These are phyloP conservation scores for Lipomyces orientalis DNA, from an alignment of 805 yeast genomes.

Conservation along the genomic window DNA sequence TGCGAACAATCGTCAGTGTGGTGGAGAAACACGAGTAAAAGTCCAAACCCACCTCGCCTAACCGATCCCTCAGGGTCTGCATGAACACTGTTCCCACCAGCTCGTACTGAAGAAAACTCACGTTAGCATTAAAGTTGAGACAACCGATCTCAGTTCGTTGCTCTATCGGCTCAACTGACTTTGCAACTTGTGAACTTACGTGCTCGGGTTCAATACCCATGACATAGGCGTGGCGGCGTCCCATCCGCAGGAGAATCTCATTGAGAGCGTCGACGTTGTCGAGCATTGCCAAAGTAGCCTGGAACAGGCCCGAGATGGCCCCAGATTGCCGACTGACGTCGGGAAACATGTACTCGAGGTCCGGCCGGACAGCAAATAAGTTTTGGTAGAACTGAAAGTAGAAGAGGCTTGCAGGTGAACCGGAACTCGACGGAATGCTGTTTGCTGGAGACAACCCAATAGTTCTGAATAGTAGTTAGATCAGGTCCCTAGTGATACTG, in stretches of 20 bases:
- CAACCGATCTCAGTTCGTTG: background rate
- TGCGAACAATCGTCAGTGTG: conserved; percentile 4
- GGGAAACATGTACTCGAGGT: conserved; percentile 59
- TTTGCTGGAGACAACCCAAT: conserved; percentile 31
- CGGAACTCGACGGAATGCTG: conserved; percentile 11
- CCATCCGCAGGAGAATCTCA: conserved; percentile 58
- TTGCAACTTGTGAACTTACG: conserved; percentile 19
- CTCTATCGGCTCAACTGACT: conserved; percentile 19
- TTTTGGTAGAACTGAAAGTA: conserved; percentile 65
- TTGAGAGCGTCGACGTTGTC: conserved; percentile 58
- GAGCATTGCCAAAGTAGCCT: conserved; percentile 59
- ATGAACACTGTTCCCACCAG: conserved; percentile 67
- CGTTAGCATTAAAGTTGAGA: background rate
- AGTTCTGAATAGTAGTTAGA: conserved; percentile 12
- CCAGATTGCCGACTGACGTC: conserved; percentile 66
- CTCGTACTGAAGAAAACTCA: conserved; percentile 47
- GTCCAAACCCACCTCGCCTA: conserved; percentile 39
- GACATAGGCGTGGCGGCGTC: conserved; percentile 62
- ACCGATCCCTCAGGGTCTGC: conserved; percentile 62
- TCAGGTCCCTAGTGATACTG: background rate
- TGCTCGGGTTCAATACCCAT: conserved; percentile 58
- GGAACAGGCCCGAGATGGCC: conserved; percentile 65
- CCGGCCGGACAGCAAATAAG: conserved; percentile 54
- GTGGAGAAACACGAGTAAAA: background rate
- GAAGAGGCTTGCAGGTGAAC: conserved; percentile 47